Evolutionary conservation across 2,329 filamentous ascomycete species (phyloP).

Genomic region (Microthyrium microscopicum): DNA sequence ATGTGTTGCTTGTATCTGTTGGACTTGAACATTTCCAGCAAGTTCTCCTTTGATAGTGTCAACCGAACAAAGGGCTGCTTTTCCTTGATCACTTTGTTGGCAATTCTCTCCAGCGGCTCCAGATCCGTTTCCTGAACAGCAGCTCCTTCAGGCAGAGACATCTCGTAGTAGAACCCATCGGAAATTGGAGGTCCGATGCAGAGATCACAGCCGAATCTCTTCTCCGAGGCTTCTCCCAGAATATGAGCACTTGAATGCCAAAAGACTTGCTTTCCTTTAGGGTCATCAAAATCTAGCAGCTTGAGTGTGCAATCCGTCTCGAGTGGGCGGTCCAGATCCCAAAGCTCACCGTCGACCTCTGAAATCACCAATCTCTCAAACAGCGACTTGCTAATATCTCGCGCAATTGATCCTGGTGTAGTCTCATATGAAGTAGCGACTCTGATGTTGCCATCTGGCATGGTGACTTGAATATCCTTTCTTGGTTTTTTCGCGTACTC

Average conservation of each 20-base stretch:
- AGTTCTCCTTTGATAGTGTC: slow-evolving; percentile 73
- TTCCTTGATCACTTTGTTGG: slow-evolving; percentile 78
- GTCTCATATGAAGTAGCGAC: slow-evolving; percentile 80
- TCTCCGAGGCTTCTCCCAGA: slow-evolving; percentile 85
- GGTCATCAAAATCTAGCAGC: slow-evolving; percentile 64
- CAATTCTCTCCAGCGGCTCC: slow-evolving; percentile 67
- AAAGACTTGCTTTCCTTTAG: slow-evolving; percentile 78
- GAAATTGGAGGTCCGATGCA: slow-evolving; percentile 88
- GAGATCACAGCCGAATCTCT: slow-evolving; percentile 76
- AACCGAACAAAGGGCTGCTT: slow-evolving; percentile 90
- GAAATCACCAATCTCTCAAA: slow-evolving; percentile 79
- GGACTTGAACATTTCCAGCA: slow-evolving; percentile 92
- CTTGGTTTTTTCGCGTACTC: slow-evolving; percentile 55
- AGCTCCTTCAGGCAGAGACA: slow-evolving; percentile 61
- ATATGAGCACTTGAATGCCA: slow-evolving; percentile 96
- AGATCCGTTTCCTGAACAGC: slow-evolving; percentile 62
- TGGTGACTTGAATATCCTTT: slow-evolving; percentile 56
- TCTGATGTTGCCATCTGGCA: slow-evolving; percentile 54
- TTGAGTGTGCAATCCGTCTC: slow-evolving; percentile 78
- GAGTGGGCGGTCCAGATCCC: slow-evolving; percentile 82
- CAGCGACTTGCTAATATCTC: slow-evolving; percentile 67
- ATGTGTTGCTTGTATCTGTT: slow-evolving; percentile 98
- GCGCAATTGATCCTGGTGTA: slow-evolving; percentile 63
- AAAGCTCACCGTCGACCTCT: slow-evolving; percentile 68
- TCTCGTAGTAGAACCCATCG: slow-evolving; percentile 80